phyloP scores from a whole-genome alignment of 1,284 basidiomycete genomes.

The Neolentinus lepideus region DNA sequence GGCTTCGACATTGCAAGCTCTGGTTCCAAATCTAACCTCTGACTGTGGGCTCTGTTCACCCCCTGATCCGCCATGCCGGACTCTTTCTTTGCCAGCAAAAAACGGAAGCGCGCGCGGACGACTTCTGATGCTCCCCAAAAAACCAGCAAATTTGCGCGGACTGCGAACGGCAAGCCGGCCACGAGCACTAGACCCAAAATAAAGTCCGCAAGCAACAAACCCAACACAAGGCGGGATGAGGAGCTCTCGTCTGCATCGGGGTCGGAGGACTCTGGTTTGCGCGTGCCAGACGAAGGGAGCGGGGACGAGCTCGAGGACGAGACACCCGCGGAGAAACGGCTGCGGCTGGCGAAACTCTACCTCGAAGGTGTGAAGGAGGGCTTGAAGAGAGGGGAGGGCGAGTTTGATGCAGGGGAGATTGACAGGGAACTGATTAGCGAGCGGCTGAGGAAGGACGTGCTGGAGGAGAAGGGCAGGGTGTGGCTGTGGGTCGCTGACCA shows the following conservation, averaged over 20 bases:
- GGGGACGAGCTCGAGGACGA: constrained; percentile 82
- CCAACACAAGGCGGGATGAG: constrained; percentile 49
- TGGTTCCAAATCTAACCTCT: no score
- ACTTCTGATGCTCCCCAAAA: constrained; percentile 9
- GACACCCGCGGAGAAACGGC: constrained; percentile 91
- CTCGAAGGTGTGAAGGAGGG: constrained; percentile 79
- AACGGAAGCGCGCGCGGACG: constrained; percentile 64
- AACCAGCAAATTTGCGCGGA: constrained; percentile 15
- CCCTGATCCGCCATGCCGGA: constrained; percentile 51
- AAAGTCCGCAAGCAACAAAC: constrained; percentile 27
- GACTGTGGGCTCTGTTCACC: no score
- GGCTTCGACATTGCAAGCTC: no score
- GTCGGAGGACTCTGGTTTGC: constrained; percentile 73
- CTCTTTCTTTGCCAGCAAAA: constrained; percentile 70
- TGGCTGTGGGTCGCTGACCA: constrained; percentile 73
- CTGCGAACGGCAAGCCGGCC: constrained; percentile 8
- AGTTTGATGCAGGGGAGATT: constrained; percentile 90
- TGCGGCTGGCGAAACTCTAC: constrained; percentile 88
- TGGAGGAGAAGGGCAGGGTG: constrained; percentile 81
- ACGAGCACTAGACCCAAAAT: constrained; percentile 12
- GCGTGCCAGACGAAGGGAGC: constrained; percentile 52
- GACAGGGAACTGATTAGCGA: constrained; percentile 90
- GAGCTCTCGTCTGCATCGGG: constrained; percentile 62
- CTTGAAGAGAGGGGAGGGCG: constrained; percentile 58
- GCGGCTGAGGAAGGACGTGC: constrained; percentile 83